These are phyloP conservation scores for Chimonanthus salicifolius DNA, from an alignment of 164 flowering plant genomes.

Conservation along the genomic window DNA sequence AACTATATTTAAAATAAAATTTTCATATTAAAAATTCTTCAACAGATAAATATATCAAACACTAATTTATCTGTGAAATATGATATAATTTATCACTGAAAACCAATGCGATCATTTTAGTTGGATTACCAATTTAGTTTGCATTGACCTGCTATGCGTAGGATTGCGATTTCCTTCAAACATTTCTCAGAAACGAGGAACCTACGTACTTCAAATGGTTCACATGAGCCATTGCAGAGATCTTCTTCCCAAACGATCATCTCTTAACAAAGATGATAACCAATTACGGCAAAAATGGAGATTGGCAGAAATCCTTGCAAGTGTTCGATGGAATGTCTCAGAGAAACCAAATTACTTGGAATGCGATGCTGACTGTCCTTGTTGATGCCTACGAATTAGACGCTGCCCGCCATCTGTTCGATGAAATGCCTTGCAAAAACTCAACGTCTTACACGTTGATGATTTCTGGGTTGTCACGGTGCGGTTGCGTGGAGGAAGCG, in stretches of 20 bases:
- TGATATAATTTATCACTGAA: too few relatives aligned
- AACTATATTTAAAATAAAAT: too few relatives aligned
- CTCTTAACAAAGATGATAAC: constrained; percentile 17
- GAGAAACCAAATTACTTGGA: constrained; percentile 24
- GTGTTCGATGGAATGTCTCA: constrained; percentile 24
- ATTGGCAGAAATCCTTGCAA: constrained; percentile 16
- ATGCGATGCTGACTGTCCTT: constrained; percentile 21
- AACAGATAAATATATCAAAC: too few relatives aligned
- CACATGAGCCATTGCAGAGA: neutral
- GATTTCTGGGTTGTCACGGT: constrained; percentile 20
- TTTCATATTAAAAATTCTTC: too few relatives aligned
- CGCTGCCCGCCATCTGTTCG: constrained; percentile 14
- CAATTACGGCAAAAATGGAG: constrained; percentile 16
- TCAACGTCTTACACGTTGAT: constrained; percentile 18
- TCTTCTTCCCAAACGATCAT: constrained; percentile 2
- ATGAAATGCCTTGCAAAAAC: constrained; percentile 19
- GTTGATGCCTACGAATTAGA: constrained; percentile 9
- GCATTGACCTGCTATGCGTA: too few relatives aligned
- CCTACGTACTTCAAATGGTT: too few relatives aligned
- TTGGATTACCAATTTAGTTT: too few relatives aligned
- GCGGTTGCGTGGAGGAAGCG: constrained; percentile 19
- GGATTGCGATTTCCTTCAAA: too few relatives aligned
- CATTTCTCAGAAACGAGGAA: too few relatives aligned
- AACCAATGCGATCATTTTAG: too few relatives aligned
- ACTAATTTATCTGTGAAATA: too few relatives aligned